Evolutionary conservation across 129 eudicot species (phyloP).

Genomic region (Escallonia rubra): DNA sequence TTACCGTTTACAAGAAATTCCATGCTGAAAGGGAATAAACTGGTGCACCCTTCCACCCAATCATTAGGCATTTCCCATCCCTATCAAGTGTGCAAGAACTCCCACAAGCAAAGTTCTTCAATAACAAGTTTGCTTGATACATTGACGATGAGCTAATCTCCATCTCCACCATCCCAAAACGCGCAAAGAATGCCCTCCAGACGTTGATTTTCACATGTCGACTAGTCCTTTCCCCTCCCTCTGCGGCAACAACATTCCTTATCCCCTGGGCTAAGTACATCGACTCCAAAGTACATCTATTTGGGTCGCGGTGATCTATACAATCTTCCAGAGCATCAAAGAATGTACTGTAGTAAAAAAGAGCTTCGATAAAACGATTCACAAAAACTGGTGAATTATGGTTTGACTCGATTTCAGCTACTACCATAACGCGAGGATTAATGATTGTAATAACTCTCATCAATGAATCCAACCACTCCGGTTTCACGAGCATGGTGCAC

Average conservation of each 20-base stretch:
- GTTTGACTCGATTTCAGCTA: conserved; percentile 46
- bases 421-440: conserved; percentile 34
- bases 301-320: too few relatives aligned
- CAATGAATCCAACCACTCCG: conserved; percentile 30
- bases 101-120: conserved; percentile 23
- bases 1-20: conserved; percentile 16
- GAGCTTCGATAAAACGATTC: too few relatives aligned
- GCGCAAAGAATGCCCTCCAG: neutral
- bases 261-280: too few relatives aligned
- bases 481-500: conserved; percentile 15
- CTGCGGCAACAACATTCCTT: too few relatives aligned
- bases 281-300: too few relatives aligned
- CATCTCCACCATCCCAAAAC: conserved; percentile 36
- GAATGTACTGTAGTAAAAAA: too few relatives aligned
- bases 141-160: conserved; percentile 23
- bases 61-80: conserved; percentile 21
- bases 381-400: conserved; percentile 9
- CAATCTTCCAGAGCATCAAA: too few relatives aligned
- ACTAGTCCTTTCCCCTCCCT: too few relatives aligned
- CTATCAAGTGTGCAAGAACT: conserved; percentile 26
- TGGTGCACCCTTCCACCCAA: conserved; percentile 45
- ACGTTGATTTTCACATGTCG: too few relatives aligned
- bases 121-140: conserved; percentile 31
- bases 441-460: conserved; percentile 33
- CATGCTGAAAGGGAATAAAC: conserved; percentile 43